Evolutionary conservation across 495 filamentous ascomycete species (phyloP).

Genomic region (Recurvomyces mirabilis): DNA sequence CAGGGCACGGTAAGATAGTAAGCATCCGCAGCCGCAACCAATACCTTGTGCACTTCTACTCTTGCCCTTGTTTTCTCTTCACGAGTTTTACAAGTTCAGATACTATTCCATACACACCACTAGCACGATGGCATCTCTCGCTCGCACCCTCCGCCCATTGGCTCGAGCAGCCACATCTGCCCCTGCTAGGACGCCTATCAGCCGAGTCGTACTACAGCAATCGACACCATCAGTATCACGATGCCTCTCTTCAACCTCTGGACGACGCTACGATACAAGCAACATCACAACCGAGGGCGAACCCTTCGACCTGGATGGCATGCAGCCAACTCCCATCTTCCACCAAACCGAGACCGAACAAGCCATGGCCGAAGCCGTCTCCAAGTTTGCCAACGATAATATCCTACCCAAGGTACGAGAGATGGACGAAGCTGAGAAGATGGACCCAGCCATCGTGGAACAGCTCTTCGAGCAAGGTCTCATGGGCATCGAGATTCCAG

Average conservation of each 20-base stretch:
- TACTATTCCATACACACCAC: no score
- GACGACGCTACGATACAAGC: conserved; percentile 37
- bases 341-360: conserved; percentile 85
- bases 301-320: conserved; percentile 49
- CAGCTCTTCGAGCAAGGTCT: conserved; percentile 93
- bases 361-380: conserved; percentile 78
- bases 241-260: conserved; percentile 59
- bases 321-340: conserved; percentile 85
- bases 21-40: no score
- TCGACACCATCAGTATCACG: conserved; percentile 30
- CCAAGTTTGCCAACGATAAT: conserved; percentile 78
- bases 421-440: conserved; percentile 93
- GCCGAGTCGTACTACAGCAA: conserved; percentile 29
- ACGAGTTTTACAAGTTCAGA: no score
- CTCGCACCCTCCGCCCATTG: conserved; percentile 55
- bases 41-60: no score
- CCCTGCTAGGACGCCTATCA: conserved; percentile 31
- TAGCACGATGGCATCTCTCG: conserved; percentile 42
- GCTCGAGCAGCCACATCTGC: conserved; percentile 45
- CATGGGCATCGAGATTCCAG: conserved; percentile 95
- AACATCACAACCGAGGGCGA: conserved; percentile 25
- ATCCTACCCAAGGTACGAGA: conserved; percentile 87
- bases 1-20: no score
- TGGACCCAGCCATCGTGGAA: conserved; percentile 82
- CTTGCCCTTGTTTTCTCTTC: no score